These are phyloP conservation scores for Rhynchosporium graminicola DNA, from an alignment of 2,329 filamentous ascomycete species.

Conservation along the genomic window DNA sequence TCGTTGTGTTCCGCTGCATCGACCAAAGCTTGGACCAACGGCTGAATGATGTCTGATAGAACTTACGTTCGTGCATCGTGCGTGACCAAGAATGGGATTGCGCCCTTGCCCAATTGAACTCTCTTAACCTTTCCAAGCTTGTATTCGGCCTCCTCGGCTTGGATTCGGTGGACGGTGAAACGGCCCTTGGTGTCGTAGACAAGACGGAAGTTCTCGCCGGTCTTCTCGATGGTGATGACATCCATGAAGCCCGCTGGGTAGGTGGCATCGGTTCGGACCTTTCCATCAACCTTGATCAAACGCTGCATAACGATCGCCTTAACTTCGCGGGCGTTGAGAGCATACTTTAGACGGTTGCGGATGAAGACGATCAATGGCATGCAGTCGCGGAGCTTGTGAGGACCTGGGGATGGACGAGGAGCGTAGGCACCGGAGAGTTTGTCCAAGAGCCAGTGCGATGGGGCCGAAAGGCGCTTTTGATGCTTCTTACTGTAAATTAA, in stretches of 20 bases:
- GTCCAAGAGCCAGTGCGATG: constrained; percentile 99
- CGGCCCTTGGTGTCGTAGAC: constrained; percentile 99
- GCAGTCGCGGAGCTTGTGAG: constrained; percentile 99
- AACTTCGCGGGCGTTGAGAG: constrained; percentile 96
- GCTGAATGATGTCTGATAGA: constrained; percentile 97
- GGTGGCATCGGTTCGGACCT: constrained; percentile 98
- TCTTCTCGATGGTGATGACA: constrained; percentile 99
- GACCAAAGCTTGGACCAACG: constrained; percentile 99
- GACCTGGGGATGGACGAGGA: constrained; percentile 74
- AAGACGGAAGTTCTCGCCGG: constrained; percentile 99
- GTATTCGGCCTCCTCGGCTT: constrained; percentile 98
- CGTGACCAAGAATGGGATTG: constrained; percentile 99
- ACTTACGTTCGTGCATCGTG: constrained; percentile 99
- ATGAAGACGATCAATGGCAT: constrained; percentile 99
- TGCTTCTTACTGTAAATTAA: constrained; percentile 80
- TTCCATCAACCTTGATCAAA: constrained; percentile 98
- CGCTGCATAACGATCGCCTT: constrained; percentile 99
- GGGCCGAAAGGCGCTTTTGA: constrained; percentile 99
- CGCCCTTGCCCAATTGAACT: constrained; percentile 98
- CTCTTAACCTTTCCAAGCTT: constrained; percentile 99
- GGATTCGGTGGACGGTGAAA: constrained; percentile 99
- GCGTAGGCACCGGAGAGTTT: constrained; percentile 93
- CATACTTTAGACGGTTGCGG: constrained; percentile 97
- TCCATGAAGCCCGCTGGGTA: constrained; percentile 99
- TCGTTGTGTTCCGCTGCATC: constrained; percentile 43